A percentile compares a stretch with the other conserved stretches of the same genome.
These are phyloP conservation scores for Colletotrichum sp. DNA, from an alignment of 2,329 filamentous ascomycete species.

Conservation along the genomic window DNA sequence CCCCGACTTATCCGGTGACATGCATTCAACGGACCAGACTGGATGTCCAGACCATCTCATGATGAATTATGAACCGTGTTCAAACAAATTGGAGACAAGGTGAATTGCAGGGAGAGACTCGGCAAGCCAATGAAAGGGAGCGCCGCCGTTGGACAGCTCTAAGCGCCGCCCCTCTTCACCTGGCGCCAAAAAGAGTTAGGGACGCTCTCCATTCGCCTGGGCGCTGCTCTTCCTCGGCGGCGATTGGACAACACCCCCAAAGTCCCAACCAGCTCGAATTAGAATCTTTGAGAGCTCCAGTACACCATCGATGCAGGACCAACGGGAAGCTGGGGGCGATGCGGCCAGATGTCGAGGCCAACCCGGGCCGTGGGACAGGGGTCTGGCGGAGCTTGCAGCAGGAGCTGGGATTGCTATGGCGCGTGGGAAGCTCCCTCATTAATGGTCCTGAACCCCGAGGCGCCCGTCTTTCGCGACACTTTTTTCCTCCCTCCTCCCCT, in stretches of 20 bases:
- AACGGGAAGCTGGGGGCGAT: slow-evolving; percentile 18
- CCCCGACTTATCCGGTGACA: not conserved
- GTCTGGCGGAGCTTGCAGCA: slow-evolving; percentile 16
- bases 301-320: not conserved
- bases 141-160: slow-evolving; percentile 1
- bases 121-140: not conserved
- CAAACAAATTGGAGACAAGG: not conserved
- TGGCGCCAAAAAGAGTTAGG: slow-evolving; percentile 16
- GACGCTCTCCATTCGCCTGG: slow-evolving; percentile 1
- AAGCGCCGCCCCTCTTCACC: slow-evolving; percentile 21
- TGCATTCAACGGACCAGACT: not conserved
- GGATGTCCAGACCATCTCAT: not conserved
- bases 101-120: not conserved
- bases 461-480: not conserved
- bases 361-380: not conserved
- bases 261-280: slow-evolving; percentile 3
- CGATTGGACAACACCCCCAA: slow-evolving; percentile 8
- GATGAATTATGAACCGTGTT: not conserved
- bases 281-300: not conserved
- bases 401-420: slow-evolving; percentile 2
- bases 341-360: slow-evolving; percentile 11
- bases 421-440: slow-evolving; percentile 13
- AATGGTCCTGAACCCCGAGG: slow-evolving; percentile 8
- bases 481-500: not conserved
- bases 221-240: not conserved